A percentile compares a stretch with the other conserved stretches of the same genome.
Conservation (phyloP, 1,284 basidiomycete genomes). For the Moesziomyces sp. region DNA sequence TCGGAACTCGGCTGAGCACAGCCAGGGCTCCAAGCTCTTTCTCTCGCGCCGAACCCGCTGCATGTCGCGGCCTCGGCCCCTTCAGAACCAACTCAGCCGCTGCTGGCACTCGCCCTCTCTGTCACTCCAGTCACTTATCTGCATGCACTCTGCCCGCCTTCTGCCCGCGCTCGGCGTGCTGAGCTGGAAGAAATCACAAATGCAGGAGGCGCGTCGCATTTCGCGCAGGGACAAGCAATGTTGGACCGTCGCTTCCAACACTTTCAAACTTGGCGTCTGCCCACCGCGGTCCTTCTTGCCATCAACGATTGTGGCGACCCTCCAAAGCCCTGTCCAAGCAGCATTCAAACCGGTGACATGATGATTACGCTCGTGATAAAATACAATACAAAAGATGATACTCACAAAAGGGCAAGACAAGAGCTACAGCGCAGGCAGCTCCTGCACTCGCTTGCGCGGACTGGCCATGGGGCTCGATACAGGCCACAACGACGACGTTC, state of each 20-base stretch:
- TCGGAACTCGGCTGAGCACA: not conserved
- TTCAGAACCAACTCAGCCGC: too few species aligned
- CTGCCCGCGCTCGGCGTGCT: not conserved
- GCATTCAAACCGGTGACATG: too few species aligned
- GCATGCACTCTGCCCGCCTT: not conserved
- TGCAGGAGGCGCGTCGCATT: not conserved
- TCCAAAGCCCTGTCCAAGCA: too few species aligned
- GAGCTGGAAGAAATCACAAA: not conserved
- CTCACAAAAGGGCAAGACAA: not conserved
- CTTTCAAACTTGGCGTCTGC: too few species aligned
- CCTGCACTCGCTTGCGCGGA: conserved; percentile 24
- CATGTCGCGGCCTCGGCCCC: too few species aligned
- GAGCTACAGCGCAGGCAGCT: conserved; percentile 15
- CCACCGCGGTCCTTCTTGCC: too few species aligned
- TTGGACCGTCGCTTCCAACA: not conserved
- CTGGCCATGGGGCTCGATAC: conserved; percentile 20
- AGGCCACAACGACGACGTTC: not conserved
- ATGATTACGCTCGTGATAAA: conserved; percentile 1
- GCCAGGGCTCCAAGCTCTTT: too few species aligned
- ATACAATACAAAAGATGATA: conserved; percentile 1
- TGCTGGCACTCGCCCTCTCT: not conserved
- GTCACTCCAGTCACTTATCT: too few species aligned
- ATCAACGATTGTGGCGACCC: too few species aligned
- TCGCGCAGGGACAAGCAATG: not conserved
- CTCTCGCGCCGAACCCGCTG: too few species aligned